Conservation (phyloP, 2,329 filamentous ascomycete species). For the Cadophora malorum region DNA sequence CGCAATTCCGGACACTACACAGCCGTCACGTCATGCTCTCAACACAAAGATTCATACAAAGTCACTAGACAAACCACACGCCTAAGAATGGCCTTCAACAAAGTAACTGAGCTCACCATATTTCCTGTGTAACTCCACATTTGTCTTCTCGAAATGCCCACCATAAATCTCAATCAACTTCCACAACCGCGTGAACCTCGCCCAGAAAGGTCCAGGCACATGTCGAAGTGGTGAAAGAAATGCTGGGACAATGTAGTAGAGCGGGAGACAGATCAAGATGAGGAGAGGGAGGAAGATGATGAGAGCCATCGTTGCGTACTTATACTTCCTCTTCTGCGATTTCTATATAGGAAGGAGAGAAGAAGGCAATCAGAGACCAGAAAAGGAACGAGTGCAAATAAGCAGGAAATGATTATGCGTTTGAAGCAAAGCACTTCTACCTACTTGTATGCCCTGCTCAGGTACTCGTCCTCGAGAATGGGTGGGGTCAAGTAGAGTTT, state of each 20-base stretch:
- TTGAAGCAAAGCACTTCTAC: no score
- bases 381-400: no score
- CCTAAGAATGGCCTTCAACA: no score
- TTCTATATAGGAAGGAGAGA: background rate
- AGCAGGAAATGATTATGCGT: no score
- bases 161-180: slow-evolving; percentile 48
- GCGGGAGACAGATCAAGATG: background rate
- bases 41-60: no score
- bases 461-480: background rate
- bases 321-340: background rate
- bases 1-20: no score
- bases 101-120: slow-evolving; percentile 47
- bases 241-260: background rate
- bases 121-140: slow-evolving; percentile 49
- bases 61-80: no score
- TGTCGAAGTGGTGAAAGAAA: slow-evolving; percentile 25
- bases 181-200: slow-evolving; percentile 53
- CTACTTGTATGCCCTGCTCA: no score
- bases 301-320: background rate
- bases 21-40: no score
- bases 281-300: background rate
- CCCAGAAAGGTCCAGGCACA: slow-evolving; percentile 53
- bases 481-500: background rate
- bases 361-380: no score
- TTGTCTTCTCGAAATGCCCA: slow-evolving; percentile 49